Evolutionary conservation across 495 filamentous ascomycete genomes (phyloP).

Genomic region (Penicillium riverlandense): DNA sequence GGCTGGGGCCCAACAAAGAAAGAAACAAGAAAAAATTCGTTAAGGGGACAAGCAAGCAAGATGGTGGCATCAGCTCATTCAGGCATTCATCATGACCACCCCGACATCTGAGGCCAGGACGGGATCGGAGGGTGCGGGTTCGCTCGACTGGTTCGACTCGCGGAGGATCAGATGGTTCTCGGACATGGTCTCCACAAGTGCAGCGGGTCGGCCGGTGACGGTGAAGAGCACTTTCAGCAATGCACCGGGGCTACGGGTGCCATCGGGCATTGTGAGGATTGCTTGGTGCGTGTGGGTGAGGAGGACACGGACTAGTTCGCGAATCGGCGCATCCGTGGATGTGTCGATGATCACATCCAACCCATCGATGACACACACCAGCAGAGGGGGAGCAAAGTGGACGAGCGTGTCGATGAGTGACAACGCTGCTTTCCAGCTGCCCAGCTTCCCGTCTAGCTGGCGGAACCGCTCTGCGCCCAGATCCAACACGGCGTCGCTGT

Average conservation of each 20-base stretch:
- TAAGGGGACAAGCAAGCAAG: not conserved
- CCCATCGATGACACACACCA: constrained; percentile 37
- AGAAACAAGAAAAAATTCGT: constrained; percentile 14
- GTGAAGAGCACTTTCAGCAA: constrained; percentile 39
- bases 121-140: constrained; percentile 13
- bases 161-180: constrained; percentile 28
- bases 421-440: constrained; percentile 35
- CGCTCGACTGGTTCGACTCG: constrained; percentile 19
- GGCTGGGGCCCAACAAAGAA: not conserved
- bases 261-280: constrained; percentile 10
- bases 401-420: constrained; percentile 33
- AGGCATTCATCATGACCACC: constrained; percentile 36
- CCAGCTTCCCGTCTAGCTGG: constrained; percentile 30
- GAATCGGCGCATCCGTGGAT: constrained; percentile 29
- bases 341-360: constrained; percentile 31
- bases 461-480: constrained; percentile 33
- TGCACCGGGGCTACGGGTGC: constrained; percentile 18
- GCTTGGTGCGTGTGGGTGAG: constrained; percentile 29
- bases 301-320: constrained; percentile 28
- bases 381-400: constrained; percentile 33
- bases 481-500: constrained; percentile 30
- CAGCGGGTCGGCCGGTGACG: constrained; percentile 25
- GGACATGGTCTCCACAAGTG: constrained; percentile 31
- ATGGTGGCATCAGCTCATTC: constrained; percentile 3
- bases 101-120: constrained; percentile 24